Conservation (phyloP, 2,329 filamentous ascomycete species). For the Penicillium brasilianum region DNA sequence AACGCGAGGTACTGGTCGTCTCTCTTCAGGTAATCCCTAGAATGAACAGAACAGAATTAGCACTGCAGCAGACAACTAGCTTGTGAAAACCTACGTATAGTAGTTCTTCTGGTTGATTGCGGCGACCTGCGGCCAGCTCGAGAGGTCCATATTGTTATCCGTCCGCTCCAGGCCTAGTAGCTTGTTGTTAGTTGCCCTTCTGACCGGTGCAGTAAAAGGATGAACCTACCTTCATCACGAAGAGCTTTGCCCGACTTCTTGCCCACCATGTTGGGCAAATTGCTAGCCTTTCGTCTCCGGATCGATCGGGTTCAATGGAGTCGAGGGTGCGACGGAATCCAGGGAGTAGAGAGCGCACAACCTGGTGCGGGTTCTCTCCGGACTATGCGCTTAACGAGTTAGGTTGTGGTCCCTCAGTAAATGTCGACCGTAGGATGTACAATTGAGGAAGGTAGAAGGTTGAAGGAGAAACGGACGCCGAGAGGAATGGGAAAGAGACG, state of each 20-base stretch:
- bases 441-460: background rate
- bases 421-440: background rate
- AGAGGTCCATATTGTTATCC: conserved; percentile 97
- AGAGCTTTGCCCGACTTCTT: conserved; percentile 69
- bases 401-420: background rate
- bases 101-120: conserved; percentile 99
- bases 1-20: conserved; percentile 94
- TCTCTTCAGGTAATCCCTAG: conserved; percentile 93
- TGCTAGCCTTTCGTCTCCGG: conserved; percentile 1
- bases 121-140: conserved; percentile 87
- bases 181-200: conserved; percentile 16
- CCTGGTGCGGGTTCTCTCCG: conserved; percentile 1
- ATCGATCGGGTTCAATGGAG: conserved; percentile 14
- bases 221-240: conserved; percentile 60
- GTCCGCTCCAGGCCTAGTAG: conserved; percentile 84
- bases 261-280: conserved; percentile 60
- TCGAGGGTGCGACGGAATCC: conserved; percentile 19
- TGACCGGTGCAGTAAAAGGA: background rate
- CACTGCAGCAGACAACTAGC: background rate
- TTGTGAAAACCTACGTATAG: conserved; percentile 72
- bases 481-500: conserved; percentile 4
- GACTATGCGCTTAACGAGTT: background rate
- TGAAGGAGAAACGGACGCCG: background rate
- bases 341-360: conserved; percentile 21
- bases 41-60: conserved; percentile 19